Percentiles rank a stretch among this genome's conserved stretches.
Conservation (phyloP, 1,139 yeast species). For the Nakaseomyces sp. region DNA sequence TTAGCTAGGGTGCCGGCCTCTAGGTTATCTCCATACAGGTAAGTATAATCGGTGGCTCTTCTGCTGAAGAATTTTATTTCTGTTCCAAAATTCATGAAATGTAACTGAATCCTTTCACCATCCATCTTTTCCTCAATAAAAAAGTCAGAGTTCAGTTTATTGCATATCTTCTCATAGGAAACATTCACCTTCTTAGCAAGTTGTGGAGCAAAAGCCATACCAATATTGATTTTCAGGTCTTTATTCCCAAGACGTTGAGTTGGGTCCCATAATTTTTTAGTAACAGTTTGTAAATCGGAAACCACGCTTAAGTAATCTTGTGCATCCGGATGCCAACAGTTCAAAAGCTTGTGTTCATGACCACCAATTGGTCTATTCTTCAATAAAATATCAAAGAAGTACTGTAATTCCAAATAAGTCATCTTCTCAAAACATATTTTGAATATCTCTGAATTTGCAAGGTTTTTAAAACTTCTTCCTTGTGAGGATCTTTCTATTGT, state of each 20-base stretch:
- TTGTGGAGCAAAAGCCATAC: conserved; percentile 63
- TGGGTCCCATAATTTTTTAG: conserved; percentile 51
- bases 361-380: conserved; percentile 50
- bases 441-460: conserved; percentile 34
- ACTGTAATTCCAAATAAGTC: conserved; percentile 57
- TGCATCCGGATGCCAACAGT: conserved; percentile 80
- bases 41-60: conserved; percentile 62
- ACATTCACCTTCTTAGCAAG: conserved; percentile 47
- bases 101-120: conserved; percentile 82
- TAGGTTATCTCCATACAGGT: conserved; percentile 58
- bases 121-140: conserved; percentile 86
- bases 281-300: conserved; percentile 53
- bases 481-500: conserved; percentile 32
- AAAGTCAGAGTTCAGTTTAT: conserved; percentile 43
- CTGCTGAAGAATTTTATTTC: conserved; percentile 57
- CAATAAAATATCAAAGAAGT: conserved; percentile 60
- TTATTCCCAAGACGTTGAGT: conserved; percentile 35
- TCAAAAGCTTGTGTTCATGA: conserved; percentile 52
- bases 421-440: conserved; percentile 45
- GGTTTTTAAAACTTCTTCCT: conserved; percentile 20
- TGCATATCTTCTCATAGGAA: conserved; percentile 43
- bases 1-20: conserved; percentile 52
- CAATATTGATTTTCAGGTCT: conserved; percentile 42
- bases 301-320: conserved; percentile 55
- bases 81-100: conserved; percentile 37